A percentile compares a stretch with the other conserved stretches of the same genome.
phyloP scores from a whole-genome alignment of 2,329 filamentous ascomycete genomes.

The Helminthosporium solani region DNA sequence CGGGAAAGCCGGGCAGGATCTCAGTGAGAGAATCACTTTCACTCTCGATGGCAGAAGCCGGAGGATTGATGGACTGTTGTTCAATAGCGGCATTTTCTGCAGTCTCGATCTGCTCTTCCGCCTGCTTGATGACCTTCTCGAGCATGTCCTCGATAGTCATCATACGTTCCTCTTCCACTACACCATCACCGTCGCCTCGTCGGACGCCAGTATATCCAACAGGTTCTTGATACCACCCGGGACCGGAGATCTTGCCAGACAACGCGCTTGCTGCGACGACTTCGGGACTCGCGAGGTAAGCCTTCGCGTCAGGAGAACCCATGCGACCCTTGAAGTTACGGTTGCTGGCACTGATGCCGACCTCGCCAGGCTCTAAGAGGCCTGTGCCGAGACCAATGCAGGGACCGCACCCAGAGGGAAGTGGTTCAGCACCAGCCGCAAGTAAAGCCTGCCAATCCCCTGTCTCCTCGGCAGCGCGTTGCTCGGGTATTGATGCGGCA shows the following conservation, averaged over 20 bases:
- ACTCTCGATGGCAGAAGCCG: constrained; percentile 30
- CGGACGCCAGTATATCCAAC: constrained; percentile 67
- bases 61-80: constrained; percentile 32
- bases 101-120: constrained; percentile 62
- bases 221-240: constrained; percentile 75
- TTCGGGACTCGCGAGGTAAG: constrained; percentile 86
- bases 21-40: constrained; percentile 56
- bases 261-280: constrained; percentile 89
- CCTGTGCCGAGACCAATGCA: constrained; percentile 86
- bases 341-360: constrained; percentile 81
- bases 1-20: constrained; percentile 82
- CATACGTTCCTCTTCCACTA: constrained; percentile 63
- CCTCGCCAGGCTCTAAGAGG: constrained; percentile 79
- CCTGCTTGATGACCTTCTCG: constrained; percentile 68
- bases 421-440: constrained; percentile 71
- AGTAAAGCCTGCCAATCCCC: constrained; percentile 85
- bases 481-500: constrained; percentile 77
- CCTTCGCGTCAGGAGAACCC: constrained; percentile 76
- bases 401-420: constrained; percentile 75
- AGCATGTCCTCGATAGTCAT: constrained; percentile 68
- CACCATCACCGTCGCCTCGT: constrained; percentile 70
- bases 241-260: constrained; percentile 69
- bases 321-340: constrained; percentile 91
- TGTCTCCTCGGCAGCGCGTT: constrained; percentile 71
- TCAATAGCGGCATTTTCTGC: constrained; percentile 41